Evolutionary conservation across 768 basidiomycete species (phyloP).

Genomic region (Tephrocybe sp.): DNA sequence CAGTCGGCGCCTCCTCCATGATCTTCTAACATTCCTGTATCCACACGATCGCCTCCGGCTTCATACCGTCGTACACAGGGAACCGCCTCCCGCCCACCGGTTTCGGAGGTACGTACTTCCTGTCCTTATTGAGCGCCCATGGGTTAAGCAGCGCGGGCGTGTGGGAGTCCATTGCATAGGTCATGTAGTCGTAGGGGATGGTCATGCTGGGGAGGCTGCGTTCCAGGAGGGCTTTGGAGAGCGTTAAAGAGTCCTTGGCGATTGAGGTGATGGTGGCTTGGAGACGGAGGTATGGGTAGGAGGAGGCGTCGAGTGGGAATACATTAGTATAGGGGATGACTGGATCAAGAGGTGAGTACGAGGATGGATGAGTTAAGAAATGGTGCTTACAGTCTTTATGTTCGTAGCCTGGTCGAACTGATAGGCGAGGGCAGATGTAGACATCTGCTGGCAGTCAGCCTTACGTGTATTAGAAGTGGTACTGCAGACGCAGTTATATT

Average conservation of each 20-base stretch:
- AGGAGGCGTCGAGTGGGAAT: slow-evolving; percentile 31
- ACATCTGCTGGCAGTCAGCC: slow-evolving; percentile 33
- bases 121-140: slow-evolving; percentile 37
- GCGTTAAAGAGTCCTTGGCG: slow-evolving; percentile 36
- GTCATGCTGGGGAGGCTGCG: slow-evolving; percentile 33
- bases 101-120: background rate
- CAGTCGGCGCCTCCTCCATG: slow-evolving; percentile 45
- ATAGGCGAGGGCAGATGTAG: slow-evolving; percentile 58
- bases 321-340: slow-evolving; percentile 59
- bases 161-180: slow-evolving; percentile 63
- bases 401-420: slow-evolving; percentile 59
- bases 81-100: slow-evolving; percentile 10
- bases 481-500: too few relatives aligned
- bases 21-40: slow-evolving; percentile 46
- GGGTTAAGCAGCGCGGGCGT: slow-evolving; percentile 56
- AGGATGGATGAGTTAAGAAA: background rate
- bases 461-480: background rate
- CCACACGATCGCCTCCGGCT: slow-evolving; percentile 50
- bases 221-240: slow-evolving; percentile 50
- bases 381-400: slow-evolving; percentile 63
- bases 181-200: slow-evolving; percentile 54
- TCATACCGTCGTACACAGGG: slow-evolving; percentile 39
- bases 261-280: slow-evolving; percentile 47
- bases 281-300: slow-evolving; percentile 32
- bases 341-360: slow-evolving; percentile 3